Conservation (phyloP, 139 green algal species). For the Chlorella sp. region DNA sequence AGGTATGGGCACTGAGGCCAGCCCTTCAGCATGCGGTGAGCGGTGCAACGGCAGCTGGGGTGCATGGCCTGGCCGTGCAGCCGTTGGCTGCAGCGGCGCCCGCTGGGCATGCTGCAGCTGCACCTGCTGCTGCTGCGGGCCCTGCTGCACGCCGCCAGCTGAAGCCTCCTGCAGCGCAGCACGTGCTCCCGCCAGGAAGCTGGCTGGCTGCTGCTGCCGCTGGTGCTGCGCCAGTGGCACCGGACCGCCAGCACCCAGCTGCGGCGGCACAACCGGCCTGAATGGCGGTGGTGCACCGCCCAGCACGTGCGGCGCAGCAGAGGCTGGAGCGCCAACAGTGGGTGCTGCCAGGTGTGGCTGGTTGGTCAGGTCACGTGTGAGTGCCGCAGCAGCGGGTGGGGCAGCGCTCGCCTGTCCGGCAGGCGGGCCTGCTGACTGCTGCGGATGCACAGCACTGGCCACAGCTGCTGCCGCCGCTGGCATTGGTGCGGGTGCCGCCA, state of each 20-base stretch:
- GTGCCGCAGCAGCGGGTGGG: not conserved
- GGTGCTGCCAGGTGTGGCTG: not conserved
- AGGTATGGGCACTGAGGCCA: no score
- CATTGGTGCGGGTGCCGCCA: no score
- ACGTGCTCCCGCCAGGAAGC: conserved; percentile 13
- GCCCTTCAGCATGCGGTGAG: not conserved
- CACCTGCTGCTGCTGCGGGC: not conserved
- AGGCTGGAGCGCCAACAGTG: not conserved
- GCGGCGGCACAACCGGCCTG: not conserved
- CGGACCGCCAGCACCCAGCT: not conserved
- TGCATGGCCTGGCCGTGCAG: not conserved
- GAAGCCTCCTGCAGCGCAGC: conserved; percentile 20
- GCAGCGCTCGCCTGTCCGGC: not conserved
- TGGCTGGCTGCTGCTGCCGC: conserved; percentile 4
- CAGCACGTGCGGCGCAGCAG: not conserved
- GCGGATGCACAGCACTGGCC: not conserved
- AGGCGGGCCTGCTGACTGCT: not conserved
- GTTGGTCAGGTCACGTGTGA: not conserved
- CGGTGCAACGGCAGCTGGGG: conserved; percentile 14
- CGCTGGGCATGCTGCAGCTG: not conserved
- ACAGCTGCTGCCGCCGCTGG: not conserved
- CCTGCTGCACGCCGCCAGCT: not conserved
- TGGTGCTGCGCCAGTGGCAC: conserved; percentile 5
- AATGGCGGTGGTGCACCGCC: not conserved
- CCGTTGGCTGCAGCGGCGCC: not conserved